Base-by-base conservation (phyloP, 495 filamentous ascomycete genomes). In the Penicillium herquei region DNA sequence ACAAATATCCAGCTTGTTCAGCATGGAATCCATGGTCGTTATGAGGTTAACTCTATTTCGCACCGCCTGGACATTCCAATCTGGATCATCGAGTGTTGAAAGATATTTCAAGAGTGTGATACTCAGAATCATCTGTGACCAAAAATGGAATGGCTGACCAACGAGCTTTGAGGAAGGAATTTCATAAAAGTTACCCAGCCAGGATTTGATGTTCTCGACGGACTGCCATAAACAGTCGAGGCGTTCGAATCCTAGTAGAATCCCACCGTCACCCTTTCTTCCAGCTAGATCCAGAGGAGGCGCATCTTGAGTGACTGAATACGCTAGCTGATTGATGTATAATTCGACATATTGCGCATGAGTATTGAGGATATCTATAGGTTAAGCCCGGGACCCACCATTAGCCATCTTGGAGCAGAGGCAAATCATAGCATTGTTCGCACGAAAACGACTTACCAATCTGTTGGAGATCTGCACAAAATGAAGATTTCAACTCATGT, bases 31-130 rank as follows among this genome's bases (percentile, higher is more conserved):
- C n/a, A 77, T 52, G 8, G 63, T 57, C 7, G 51, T 50, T 33
- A 64, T 49, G 1, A 77, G 56, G 52, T 70, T 41, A 1, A 75
- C 62, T 17, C 55, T 69, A 44, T 70, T 66, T 17, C 63, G 66
- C 35, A 74, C 69, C 10, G 62, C 68, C 37, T 66, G 59, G 16
- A 60, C 62, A 53, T 78, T 71, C 75, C 76, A 78, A 1, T 57
- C 70, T 42, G 72, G 71, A 44, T 77, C 66, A 17, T 68, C 49
- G 7, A 77, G 68, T 1, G 63, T 70, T 1, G 72, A 75, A 1
- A 78, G 66, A 6, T 68, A 62, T 39, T 74, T 71, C 51, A 78
- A 65, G 7, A 75, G 51, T 6, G 66, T 68, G 17, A 73, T 39
- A 48, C 55, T 66, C 7, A 62, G 70, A 21, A 72, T 57, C 39